Evolutionary conservation across 208 protist species (phyloP), one percentile per base, ranked within the genome.

Genomic region (Trypanosoma caninum): DNA sequence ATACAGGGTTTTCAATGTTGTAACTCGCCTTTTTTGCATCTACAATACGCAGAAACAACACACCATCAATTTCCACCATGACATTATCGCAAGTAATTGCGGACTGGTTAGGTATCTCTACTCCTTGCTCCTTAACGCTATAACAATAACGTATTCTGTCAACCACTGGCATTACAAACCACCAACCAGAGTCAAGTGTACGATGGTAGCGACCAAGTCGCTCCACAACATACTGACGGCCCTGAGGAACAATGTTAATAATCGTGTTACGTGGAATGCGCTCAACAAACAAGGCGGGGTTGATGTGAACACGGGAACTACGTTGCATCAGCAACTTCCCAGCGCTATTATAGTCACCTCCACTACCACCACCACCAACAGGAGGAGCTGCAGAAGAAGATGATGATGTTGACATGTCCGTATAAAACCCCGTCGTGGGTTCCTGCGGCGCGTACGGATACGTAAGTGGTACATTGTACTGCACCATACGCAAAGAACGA

Each of bases 21-120:
- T 97, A 95, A 48, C 82, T 90, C 16, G 89, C 96, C 56, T 92
- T 95, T 23, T 84, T 51, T 10, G 95, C 82, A 52, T 98, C 88
- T 20, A 91, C 81, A 55, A 98, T 92, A 31, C 82, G 72, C 0
- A 97, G 59, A 69, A 97, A 98, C 3, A 98, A 80, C 0, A 98
- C 91, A 46, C 97, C 96, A 48, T 98, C 97, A 46, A 98, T 97
- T 14, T 96, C 76, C 1, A 98, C 91, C 66, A 94, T 97, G 31
- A 98, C 97, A 72, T 98, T 98, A 69, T 98, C 97, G 14, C 68
- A 77, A 2, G 96, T 98, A 50, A 98, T 97, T 14, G 96, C 96
- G 0, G 83, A 93, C 61, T 98, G 93, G 46, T 95, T 90, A 0
- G 89, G 93, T 33, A 96, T 91, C 55, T 91, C 82, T 18, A 97